A percentile compares a stretch with the other conserved stretches of the same genome.
These are phyloP conservation scores for Poterioochromonas sp. DNA, from an alignment of 352 stramenopile genomes.

Conservation along the genomic window DNA sequence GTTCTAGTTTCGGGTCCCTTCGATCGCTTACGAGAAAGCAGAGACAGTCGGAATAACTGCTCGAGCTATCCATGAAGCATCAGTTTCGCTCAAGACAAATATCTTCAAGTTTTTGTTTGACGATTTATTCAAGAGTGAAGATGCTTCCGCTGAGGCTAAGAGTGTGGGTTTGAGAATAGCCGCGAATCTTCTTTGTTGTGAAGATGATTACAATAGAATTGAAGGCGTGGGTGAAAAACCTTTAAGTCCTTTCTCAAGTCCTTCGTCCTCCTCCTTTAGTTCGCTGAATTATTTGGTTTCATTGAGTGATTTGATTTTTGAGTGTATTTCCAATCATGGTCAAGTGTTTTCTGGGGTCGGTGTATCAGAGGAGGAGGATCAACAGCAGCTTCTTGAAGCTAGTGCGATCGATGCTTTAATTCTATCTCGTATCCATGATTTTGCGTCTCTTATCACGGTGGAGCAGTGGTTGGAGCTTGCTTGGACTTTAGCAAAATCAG, in stretches of 20 bases:
- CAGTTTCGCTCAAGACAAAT: neutral
- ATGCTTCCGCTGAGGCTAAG: neutral
- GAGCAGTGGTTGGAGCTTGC: conserved; percentile 5
- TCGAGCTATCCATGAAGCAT: neutral
- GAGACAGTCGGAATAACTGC: neutral
- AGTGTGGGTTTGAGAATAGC: neutral
- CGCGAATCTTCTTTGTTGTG: neutral
- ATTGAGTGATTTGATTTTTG: too few species aligned
- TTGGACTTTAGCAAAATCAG: neutral
- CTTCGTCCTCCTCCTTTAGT: too few species aligned
- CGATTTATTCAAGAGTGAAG: neutral
- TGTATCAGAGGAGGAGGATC: too few species aligned
- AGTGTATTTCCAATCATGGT: too few species aligned
- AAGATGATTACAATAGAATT: neutral
- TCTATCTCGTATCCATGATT: too few species aligned
- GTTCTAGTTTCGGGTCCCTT: too few species aligned
- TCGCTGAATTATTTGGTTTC: too few species aligned
- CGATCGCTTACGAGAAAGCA: neutral
- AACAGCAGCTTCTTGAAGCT: too few species aligned
- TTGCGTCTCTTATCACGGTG: neutral
- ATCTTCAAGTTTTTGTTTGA: neutral
- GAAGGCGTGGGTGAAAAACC: neutral
- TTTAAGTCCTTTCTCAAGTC: too few species aligned
- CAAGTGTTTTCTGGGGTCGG: too few species aligned
- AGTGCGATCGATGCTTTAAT: too few species aligned